Evolutionary conservation across 805 yeast species (phyloP), one percentile per base, ranked within the genome.

Genomic region (Pichia sporocuriosa): DNA sequence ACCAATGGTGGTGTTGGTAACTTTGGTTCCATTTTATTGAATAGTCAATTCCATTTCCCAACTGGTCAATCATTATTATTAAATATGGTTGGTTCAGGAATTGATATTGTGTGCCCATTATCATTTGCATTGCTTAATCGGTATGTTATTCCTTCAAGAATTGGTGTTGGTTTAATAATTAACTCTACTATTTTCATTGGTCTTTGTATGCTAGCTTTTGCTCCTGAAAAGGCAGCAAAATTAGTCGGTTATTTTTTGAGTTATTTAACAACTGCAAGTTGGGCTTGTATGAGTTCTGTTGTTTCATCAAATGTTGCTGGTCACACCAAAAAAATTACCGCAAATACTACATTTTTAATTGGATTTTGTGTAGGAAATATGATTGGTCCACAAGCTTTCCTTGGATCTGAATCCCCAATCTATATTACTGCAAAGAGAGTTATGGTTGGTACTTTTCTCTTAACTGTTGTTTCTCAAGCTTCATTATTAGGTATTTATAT

Each of bases 1-100:
- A 82, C 83, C 38, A 75, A 76, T 50, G 84, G 83, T 52, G 83
- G 79, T 30, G 53, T 74, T 22, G 67, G 77, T 17, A 72, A 67
- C 52, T 75, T 75, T 48, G 69, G 70, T n/a, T 71, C 66, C 44
- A 58, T 65, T 10, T 48, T 67, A 15, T 35, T 47, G 15, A 21
- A 35, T 6, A 26, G 11, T 17, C 28, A 45, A 16, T 50, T 55
- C 28, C 45, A 45, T 11, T 49, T 49, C 28, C 45, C 53, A 1
- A 39, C 48, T 15, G 37, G 30, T 13, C n/a, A 42, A 6, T 22
- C 54, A 10, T 39, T 50, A 11, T 30, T 51, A 12, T 37, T 48
- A 42, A 48, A 46, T 17, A 45, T 46, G 46, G 50, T 49, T 10
- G 44, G 53, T 16, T 59, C 59, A 32, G 47, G 37, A 37, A 50